Evolutionary conservation across 2,329 filamentous ascomycete genomes (phyloP).

Genomic region (Penicillium sp.): DNA sequence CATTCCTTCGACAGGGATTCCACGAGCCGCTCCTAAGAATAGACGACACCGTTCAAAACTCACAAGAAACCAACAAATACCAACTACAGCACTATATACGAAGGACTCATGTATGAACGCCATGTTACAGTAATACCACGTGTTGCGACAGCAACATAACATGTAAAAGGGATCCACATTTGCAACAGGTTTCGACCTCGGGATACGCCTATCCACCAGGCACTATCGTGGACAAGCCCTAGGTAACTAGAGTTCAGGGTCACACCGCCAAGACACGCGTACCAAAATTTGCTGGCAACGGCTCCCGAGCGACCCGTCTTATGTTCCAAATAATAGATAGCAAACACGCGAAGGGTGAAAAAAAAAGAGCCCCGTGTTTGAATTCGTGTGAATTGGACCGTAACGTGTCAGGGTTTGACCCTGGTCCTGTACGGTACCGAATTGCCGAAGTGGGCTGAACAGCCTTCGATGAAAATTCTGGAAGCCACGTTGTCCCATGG

Average conservation of each 20-base stretch:
- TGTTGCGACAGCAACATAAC: conserved; percentile 3
- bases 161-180: not conserved
- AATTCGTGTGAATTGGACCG: not conserved
- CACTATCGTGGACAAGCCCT: not conserved
- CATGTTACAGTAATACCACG: conserved; percentile 1
- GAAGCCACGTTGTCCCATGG: conserved; percentile 26
- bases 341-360: not conserved
- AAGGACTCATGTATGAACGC: not conserved
- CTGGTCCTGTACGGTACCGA: not conserved
- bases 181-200: not conserved
- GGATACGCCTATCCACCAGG: not conserved
- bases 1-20: not conserved
- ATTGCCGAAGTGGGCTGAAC: conserved; percentile 2
- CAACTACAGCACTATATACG: not conserved
- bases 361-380: not conserved
- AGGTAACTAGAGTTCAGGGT: not conserved
- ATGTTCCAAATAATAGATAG: not conserved
- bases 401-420: not conserved
- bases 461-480: conserved; percentile 30
- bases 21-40: not conserved
- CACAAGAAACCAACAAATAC: not conserved
- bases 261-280: conserved; percentile 1
- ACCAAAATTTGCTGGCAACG: not conserved
- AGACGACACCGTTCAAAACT: not conserved
- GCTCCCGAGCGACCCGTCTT: not conserved